These are phyloP conservation scores for Tilletiopsis washingtonensis DNA, from an alignment of 1,284 basidiomycete species.

Conservation along the genomic window DNA sequence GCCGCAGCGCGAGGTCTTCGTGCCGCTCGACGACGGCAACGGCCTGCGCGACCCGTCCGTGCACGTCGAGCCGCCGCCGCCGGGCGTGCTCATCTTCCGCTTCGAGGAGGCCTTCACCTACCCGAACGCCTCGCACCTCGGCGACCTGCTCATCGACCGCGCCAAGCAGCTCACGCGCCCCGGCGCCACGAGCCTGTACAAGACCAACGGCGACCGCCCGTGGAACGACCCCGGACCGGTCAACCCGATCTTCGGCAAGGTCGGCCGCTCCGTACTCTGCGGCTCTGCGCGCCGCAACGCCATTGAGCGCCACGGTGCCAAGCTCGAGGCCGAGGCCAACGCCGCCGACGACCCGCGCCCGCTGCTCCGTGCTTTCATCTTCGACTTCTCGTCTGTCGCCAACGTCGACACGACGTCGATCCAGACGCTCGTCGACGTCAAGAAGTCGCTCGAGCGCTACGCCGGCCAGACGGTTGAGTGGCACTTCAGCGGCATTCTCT, in stretches of 20 bases:
- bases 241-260: constrained; percentile 26
- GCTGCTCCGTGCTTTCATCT: constrained; percentile 70
- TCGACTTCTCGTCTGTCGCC: constrained; percentile 76
- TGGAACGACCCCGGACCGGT: constrained; percentile 78
- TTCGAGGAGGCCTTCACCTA: constrained; percentile 90
- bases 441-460: constrained; percentile 79
- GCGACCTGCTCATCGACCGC: constrained; percentile 68
- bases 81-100: constrained; percentile 84
- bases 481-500: constrained; percentile 79
- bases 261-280: constrained; percentile 19
- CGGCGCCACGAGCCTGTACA: constrained; percentile 55
- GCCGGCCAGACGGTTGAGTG: constrained; percentile 70
- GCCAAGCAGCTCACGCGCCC: constrained; percentile 70
- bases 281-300: constrained; percentile 11
- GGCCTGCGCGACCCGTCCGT: constrained; percentile 64
- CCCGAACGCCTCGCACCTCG: constrained; percentile 77
- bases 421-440: constrained; percentile 82
- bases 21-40: constrained; percentile 60
- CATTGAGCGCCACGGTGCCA: constrained; percentile 42
- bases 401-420: constrained; percentile 68
- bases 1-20: constrained; percentile 59
- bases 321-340: constrained; percentile 22
- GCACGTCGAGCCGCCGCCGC: constrained; percentile 67
- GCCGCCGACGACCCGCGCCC: constrained; percentile 55
- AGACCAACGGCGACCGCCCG: constrained; percentile 59